Evolutionary conservation across 345 rosid species (phyloP).

Genomic region (Eucalyptus sp.): DNA sequence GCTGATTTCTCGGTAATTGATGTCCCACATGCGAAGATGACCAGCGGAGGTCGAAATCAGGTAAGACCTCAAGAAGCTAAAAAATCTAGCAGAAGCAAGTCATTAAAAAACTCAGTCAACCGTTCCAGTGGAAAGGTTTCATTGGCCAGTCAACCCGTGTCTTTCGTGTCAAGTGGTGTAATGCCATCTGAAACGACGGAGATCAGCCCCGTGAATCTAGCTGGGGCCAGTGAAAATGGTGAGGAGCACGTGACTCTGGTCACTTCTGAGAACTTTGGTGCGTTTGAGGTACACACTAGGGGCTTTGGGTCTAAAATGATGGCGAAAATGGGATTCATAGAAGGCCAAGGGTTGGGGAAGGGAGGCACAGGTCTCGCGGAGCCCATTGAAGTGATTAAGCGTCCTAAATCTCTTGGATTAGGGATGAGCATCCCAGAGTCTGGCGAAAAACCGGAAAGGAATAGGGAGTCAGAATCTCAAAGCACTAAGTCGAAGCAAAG

Average conservation of each 20-base stretch:
- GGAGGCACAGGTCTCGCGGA: constrained; percentile 71
- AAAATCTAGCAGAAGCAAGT: constrained; percentile 8
- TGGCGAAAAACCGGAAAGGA: constrained; percentile 6
- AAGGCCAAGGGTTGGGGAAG: constrained; percentile 81
- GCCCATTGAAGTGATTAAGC: constrained; percentile 66
- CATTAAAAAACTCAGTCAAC: constrained; percentile 8
- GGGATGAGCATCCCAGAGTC: constrained; percentile 38
- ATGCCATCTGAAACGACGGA: constrained; percentile 42
- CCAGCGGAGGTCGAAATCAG: constrained; percentile 7
- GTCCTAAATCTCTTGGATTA: constrained; percentile 69
- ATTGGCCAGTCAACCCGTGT: constrained; percentile 62
- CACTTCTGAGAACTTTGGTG: constrained; percentile 33
- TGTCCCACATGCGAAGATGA: constrained; percentile 22
- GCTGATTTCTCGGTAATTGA: constrained; percentile 38
- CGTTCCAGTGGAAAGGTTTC: constrained; percentile 14
- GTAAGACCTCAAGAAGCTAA: not conserved
- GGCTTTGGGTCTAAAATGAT: constrained; percentile 61
- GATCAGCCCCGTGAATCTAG: constrained; percentile 1
- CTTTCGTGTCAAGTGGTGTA: constrained; percentile 65
- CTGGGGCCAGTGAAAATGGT: constrained; percentile 11
- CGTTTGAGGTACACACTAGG: constrained; percentile 75
- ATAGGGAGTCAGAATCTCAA: not conserved
- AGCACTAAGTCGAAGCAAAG: not conserved
- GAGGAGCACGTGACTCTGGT: constrained; percentile 10
- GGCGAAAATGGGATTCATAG: constrained; percentile 85